Base-by-base conservation (phyloP, 129 eudicot species). In the Ambrosia trifida region DNA sequence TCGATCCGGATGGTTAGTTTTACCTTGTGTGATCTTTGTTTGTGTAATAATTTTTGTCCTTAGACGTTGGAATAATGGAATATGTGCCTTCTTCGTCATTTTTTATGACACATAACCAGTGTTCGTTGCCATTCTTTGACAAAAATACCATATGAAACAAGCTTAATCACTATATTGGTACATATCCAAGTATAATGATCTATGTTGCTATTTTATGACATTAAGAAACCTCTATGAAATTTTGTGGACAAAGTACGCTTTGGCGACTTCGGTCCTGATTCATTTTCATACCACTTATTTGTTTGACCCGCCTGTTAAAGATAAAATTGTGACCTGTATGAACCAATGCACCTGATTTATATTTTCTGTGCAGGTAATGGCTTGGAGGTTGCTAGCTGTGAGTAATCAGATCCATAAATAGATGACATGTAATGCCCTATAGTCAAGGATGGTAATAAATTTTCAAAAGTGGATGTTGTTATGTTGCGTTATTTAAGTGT, bases 1-100 rank as follows among this genome's bases (percentile, higher is more conserved):
- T 93, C 76, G 98, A 93, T 79, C 96, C 96, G 7, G 98, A 93
- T 64, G 98, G 98, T 93, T 33, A 83, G 90, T 76, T 78, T 50
- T 46, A 14, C 65, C 16, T 16, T 35, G 2, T 33, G 14, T n/a
- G 4, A 18, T 6, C 20, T 14, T 7, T 14, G 7, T 45, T 61
- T 46, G 13, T 60, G 17, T 7, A 31, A 43, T 60, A 31, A 28
- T 60, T 68, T 72, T 61, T 10, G 7, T 12, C n/a, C 3, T 40
- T 24, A 24, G 1, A 24, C 28, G 28, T 24, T 24, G 1, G 28
- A 24, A 24, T 0, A 24, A 24, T 24, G 28, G 28, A 24, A 24
- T 24, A 24, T 24, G 28, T 24, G 0, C 28, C 28, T 0, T 24
- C 28, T 24, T 24, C 28, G 28, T 0, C 28, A 24, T 24, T 24